These are phyloP conservation scores for Oryza meridionalis DNA, from an alignment of 176 grass and related monocot species.

Conservation along the genomic window DNA sequence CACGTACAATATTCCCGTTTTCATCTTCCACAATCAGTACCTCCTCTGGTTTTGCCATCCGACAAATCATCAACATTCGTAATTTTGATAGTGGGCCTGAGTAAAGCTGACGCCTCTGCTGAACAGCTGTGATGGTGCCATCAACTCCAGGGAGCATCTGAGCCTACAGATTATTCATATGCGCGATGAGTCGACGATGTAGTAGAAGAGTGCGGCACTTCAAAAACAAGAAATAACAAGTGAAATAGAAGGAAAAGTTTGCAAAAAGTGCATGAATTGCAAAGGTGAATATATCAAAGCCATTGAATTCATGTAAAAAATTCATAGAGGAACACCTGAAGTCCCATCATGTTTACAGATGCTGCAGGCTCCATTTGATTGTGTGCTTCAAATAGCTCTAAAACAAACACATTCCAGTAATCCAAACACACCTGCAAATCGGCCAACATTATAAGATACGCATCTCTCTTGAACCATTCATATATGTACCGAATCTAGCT, in stretches of 20 bases:
- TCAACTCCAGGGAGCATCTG: constrained; percentile 78
- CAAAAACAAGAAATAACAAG: constrained; percentile 21
- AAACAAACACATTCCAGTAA: constrained; percentile 97
- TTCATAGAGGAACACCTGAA: constrained; percentile 56
- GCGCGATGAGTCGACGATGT: background rate
- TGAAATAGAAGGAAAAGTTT: background rate
- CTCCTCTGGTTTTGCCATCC: constrained; percentile 99
- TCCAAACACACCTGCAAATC: constrained; percentile 89
- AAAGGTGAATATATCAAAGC: constrained; percentile 20
- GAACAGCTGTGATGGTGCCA: constrained; percentile 66
- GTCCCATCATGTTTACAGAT: constrained; percentile 86
- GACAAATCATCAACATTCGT: constrained; percentile 96
- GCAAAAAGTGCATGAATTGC: background rate
- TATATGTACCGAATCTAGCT: constrained; percentile 30
- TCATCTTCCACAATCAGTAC: constrained; percentile 99
- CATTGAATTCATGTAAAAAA: background rate
- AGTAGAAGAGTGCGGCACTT: constrained; percentile 15
- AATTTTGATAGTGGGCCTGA: constrained; percentile 83
- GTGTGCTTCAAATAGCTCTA: constrained; percentile 95
- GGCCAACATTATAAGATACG: background rate
- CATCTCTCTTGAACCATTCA: constrained; percentile 4
- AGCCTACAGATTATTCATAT: constrained; percentile 39
- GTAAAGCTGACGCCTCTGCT: constrained; percentile 91
- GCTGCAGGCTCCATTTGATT: constrained; percentile 86
- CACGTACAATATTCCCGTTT: constrained; percentile 98